Evolutionary conservation across 2,329 filamentous ascomycete species (phyloP), one percentile per base, ranked within the genome.

Genomic region (Monosporascus sp.): DNA sequence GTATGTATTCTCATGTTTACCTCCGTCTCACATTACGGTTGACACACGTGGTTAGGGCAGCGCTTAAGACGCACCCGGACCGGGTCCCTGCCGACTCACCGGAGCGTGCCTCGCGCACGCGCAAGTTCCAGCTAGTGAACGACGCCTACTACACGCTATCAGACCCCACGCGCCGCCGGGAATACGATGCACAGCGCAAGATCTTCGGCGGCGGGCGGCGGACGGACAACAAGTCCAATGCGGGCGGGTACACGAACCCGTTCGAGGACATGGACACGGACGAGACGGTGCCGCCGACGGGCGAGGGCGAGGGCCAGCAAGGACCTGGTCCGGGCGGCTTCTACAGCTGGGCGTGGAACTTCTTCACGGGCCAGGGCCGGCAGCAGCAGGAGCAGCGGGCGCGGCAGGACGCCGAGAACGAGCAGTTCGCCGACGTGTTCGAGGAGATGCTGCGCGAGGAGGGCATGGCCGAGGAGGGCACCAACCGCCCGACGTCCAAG

Each of bases 81-180:
- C 89, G 94, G 55, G 91, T 99, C 41, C 80, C 91, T 28, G 75
- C 82, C 60, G 85, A 91, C 72, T 93, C 91, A 5, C 90, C 92
- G 38, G 91, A 97, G 63, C 89, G 93, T 58, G 72, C 84, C 22
- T 72, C 82, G 14, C 88, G 92, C 65, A 99, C 94, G 6, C 89
- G 88, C 66, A 87, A 87, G 68, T 96, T 96, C 76, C 91, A 96
- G 71, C 83, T 89, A 60, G 89, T 96, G 65, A 96, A 95, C 74
- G 91, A 96, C 67, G 91, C 91, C 58, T 96, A 96, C 78, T 96
- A 90, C 71, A 92, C 89, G 0, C 85, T 97, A 28, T 96, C 89
- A 0, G 92, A 97, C 68, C 68, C 86, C 8, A 73, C 77, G 0
- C 84, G 93, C 28, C 85, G 93, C 51, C 80, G 84, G 56, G 91